Conservation (phyloP, 2,329 filamentous ascomycete species). For the Tolypocladium tropicale region DNA sequence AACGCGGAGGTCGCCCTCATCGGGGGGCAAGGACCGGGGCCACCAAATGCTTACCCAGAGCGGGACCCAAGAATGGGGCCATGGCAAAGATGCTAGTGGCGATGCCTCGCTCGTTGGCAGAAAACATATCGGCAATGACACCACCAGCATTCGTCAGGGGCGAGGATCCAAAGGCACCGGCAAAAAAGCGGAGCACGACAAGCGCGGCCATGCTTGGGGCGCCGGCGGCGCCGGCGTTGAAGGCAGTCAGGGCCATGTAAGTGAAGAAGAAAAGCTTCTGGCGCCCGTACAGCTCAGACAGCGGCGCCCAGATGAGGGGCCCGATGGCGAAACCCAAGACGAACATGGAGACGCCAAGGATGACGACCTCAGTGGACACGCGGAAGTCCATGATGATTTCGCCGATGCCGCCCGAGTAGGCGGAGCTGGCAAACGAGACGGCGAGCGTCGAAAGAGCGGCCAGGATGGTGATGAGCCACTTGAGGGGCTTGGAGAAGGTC, state of each 20-base stretch:
- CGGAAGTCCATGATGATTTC: conserved; percentile 46
- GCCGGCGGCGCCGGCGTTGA: conserved; percentile 50
- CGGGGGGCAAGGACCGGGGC: not conserved
- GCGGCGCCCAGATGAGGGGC: conserved; percentile 54
- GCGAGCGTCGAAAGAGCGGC: conserved; percentile 58
- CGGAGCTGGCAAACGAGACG: conserved; percentile 60
- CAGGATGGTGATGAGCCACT: conserved; percentile 55
- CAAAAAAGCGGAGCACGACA: conserved; percentile 59
- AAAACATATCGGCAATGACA: conserved; percentile 54
- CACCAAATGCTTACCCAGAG: conserved; percentile 31
- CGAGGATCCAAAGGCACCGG: conserved; percentile 51
- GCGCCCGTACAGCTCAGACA: conserved; percentile 54
- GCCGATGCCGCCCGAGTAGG: conserved; percentile 48
- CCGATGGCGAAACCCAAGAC: conserved; percentile 53
- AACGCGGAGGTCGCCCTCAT: not conserved
- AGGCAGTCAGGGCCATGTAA: conserved; percentile 47
- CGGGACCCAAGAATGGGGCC: conserved; percentile 55
- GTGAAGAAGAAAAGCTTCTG: conserved; percentile 50
- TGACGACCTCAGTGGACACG: conserved; percentile 40
- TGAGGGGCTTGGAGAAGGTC: conserved; percentile 42
- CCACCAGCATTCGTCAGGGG: conserved; percentile 54
- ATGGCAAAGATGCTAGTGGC: conserved; percentile 51
- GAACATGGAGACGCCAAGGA: conserved; percentile 54
- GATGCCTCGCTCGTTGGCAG: conserved; percentile 40
- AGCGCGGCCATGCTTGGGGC: conserved; percentile 47